Evolutionary conservation across 768 basidiomycete species (phyloP).

Genomic region (Xerocomus brunneocitrinus): DNA sequence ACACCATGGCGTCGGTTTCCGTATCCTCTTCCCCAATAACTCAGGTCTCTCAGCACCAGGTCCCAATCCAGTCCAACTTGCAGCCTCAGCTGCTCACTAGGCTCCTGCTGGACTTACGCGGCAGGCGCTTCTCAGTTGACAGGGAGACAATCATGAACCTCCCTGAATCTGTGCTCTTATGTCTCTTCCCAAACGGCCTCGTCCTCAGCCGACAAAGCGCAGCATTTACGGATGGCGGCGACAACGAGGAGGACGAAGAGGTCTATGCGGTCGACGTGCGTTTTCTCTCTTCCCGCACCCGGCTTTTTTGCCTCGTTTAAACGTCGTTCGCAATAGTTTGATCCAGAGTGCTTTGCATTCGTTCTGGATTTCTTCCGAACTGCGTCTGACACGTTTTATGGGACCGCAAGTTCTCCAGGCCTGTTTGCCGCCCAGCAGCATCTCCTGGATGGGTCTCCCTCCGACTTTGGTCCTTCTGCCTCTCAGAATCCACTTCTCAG

Average conservation of each 20-base stretch:
- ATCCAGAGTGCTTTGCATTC: constrained; percentile 93
- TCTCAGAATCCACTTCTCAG: constrained; percentile 88
- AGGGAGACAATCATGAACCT: constrained; percentile 97
- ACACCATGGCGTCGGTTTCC: constrained; percentile 35
- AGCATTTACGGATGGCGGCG: constrained; percentile 68
- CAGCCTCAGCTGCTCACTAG: constrained; percentile 87
- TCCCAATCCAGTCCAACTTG: constrained; percentile 61
- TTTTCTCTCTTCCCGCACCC: constrained; percentile 22
- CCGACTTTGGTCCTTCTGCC: constrained; percentile 57
- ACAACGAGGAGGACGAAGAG: constrained; percentile 79
- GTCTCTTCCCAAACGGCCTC: constrained; percentile 95
- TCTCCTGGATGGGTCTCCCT: constrained; percentile 58
- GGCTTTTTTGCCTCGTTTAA: not conserved
- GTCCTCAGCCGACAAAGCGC: constrained; percentile 86
- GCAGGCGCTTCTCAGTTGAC: constrained; percentile 88
- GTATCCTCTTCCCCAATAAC: constrained; percentile 54
- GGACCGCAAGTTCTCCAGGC: constrained; percentile 66
- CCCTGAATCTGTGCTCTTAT: constrained; percentile 93
- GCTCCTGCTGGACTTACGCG: constrained; percentile 88
- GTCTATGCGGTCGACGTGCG: constrained; percentile 95
- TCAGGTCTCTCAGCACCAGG: constrained; percentile 48
- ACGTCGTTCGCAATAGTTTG: constrained; percentile 60
- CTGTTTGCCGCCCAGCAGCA: constrained; percentile 76
- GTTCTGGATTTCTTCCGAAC: constrained; percentile 89
- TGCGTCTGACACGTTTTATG: constrained; percentile 90